phyloP scores from a whole-genome alignment of 495 filamentous ascomycete species.

The Usnea hakonensis region DNA sequence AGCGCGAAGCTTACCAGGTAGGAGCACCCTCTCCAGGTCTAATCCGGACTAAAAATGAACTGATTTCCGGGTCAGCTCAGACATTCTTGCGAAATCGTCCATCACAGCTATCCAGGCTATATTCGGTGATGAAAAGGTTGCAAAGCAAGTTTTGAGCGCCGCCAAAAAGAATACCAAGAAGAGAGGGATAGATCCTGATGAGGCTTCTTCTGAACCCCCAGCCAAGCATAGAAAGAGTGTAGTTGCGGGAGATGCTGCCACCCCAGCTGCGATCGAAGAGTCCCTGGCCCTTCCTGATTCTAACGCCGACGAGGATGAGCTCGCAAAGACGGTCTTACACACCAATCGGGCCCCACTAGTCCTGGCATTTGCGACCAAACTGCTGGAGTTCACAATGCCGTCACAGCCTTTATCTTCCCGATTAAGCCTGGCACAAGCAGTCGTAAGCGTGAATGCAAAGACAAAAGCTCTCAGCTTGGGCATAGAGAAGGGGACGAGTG shows the following conservation, averaged over 20 bases:
- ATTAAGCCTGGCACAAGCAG: conserved; percentile 68
- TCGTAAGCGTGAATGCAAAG: conserved; percentile 69
- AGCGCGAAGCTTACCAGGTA: conserved; percentile 55
- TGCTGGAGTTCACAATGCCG: conserved; percentile 72
- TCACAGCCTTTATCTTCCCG: conserved; percentile 75
- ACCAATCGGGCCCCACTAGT: conserved; percentile 79
- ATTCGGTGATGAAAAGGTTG: conserved; percentile 61
- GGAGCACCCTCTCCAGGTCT: neutral
- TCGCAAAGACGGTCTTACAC: conserved; percentile 49
- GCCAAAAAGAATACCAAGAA: conserved; percentile 62
- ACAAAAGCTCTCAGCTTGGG: conserved; percentile 69
- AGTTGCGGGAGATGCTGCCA: conserved; percentile 32
- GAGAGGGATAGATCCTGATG: conserved; percentile 29
- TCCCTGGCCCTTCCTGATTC: conserved; percentile 55
- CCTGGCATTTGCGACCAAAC: conserved; percentile 66
- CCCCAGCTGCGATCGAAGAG: conserved; percentile 57
- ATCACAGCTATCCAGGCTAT: conserved; percentile 48
- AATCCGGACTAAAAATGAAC: conserved; percentile 5
- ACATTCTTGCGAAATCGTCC: conserved; percentile 53
- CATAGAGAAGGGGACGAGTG: conserved; percentile 55
- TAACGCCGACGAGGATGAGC: conserved; percentile 48
- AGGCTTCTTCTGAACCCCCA: conserved; percentile 27
- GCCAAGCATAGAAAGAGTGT: conserved; percentile 42
- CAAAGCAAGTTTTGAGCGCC: conserved; percentile 54
- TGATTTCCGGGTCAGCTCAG: conserved; percentile 29